Evolutionary conservation across 1,284 basidiomycete species (phyloP).

Genomic region (Puccinia horiana): DNA sequence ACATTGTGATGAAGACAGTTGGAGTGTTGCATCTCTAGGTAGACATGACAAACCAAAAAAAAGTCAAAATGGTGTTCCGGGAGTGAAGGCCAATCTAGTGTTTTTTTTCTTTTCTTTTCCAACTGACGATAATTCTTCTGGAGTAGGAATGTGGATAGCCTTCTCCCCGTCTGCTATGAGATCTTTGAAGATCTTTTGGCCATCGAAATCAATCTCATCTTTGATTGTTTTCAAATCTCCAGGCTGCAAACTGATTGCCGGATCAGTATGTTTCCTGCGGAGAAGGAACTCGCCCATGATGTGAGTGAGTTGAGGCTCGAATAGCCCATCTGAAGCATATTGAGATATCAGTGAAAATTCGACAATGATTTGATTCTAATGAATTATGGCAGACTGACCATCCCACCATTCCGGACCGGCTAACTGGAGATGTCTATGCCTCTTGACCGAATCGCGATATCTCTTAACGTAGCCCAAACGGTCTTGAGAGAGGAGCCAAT

Average conservation of each 20-base stretch:
- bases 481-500: constrained; percentile 9
- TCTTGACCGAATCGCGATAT: constrained; percentile 8
- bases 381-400: neutral
- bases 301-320: constrained; percentile 28
- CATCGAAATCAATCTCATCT: neutral
- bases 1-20: constrained; percentile 14
- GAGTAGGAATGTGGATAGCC: constrained; percentile 18
- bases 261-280: neutral
- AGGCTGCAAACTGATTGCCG: neutral
- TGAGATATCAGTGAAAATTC: neutral
- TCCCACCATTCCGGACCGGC: constrained; percentile 23
- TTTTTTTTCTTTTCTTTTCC: neutral
- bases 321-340: neutral
- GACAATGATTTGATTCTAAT: neutral
- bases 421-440: neutral
- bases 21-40: constrained; percentile 12
- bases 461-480: neutral
- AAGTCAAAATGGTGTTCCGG: neutral
- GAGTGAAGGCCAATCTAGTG: neutral
- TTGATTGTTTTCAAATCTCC: constrained; percentile 8
- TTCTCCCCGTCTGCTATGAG: constrained; percentile 5
- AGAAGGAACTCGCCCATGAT: constrained; percentile 31
- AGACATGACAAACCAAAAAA: neutral
- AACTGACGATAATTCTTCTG: constrained; percentile 38
- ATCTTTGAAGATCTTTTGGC: constrained; percentile 22